A percentile compares a stretch with the other conserved stretches of the same genome.
Evolutionary conservation across 163 green algal genomes (phyloP).

Genomic region (Chlamydomonas reinhardtii): DNA sequence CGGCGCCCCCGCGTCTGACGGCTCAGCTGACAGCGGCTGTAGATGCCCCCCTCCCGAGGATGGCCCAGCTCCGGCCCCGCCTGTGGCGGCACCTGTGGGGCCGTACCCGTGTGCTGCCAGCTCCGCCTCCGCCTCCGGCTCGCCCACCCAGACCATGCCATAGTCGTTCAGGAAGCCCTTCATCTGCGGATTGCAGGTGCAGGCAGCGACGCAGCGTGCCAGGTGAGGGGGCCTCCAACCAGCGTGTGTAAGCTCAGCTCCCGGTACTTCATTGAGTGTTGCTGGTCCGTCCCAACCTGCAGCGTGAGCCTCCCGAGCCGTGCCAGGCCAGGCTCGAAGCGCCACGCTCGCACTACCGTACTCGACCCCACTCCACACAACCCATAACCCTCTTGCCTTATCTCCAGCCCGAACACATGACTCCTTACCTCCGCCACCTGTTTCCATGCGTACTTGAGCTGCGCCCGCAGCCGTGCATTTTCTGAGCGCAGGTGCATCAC

Average conservation of each 20-base stretch:
- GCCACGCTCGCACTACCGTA: no score
- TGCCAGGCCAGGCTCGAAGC: no score
- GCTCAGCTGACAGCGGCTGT: not conserved
- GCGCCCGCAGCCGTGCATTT: conserved; percentile 39
- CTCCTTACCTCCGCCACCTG: conserved; percentile 60
- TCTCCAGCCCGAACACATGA: no score
- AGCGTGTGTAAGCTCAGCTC: no score
- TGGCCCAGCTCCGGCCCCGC: no score
- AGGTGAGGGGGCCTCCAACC: no score
- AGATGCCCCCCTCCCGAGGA: not conserved
- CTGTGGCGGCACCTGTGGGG: not conserved
- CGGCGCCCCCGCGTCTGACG: not conserved
- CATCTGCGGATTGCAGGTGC: conserved; percentile 26
- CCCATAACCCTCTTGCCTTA: no score
- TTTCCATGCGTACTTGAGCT: conserved; percentile 55
- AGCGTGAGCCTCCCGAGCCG: no score
- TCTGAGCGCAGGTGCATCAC: conserved; percentile 49
- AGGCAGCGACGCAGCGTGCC: no score
- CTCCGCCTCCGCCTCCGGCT: conserved; percentile 32
- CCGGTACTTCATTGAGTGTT: no score
- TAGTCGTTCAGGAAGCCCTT: conserved; percentile 79
- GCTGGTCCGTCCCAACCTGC: no score
- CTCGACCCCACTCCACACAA: no score
- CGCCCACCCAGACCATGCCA: conserved; percentile 72
- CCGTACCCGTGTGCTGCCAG: conserved; percentile 3